Evolutionary conservation across 352 stramenopile species (phyloP), one percentile per base, ranked within the genome.

Genomic region (Phytophthora pseudosyringae): DNA sequence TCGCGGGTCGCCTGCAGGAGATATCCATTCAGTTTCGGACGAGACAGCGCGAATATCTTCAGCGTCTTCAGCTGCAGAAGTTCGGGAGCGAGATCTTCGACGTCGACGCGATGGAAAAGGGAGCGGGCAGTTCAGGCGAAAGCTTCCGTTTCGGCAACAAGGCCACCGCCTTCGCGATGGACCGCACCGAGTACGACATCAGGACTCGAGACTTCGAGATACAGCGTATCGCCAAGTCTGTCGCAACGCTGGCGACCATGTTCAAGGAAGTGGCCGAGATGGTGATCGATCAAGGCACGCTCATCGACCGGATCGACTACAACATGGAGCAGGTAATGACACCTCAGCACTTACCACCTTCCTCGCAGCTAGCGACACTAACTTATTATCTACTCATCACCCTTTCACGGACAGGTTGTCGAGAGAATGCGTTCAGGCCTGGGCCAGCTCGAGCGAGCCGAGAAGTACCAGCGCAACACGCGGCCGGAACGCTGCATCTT

Each of bases 271-370:
- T 94, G 12, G 81, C 86, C 0, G 81, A 86, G 39, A 90, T 94
- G 78, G 86, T 93, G 29, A 93, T 94, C 40, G 83, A 92, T 44
- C 86, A 94, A 59, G 86, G 86, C 25, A 91, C 84, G 18, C 68
- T 94, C 26, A 70, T 94, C n/a, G 86, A 94, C 57, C 78, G 86
- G 5, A 94, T 94, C 55, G 86, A 94, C 70, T 94, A 91, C 76
- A 94, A 94, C 73, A 93, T 94, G 82, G 81, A 91, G 31, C 81
- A 92, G 79, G 85, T 92, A 66, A 45, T 6, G n/a, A 38, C 28
- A 32, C 33, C 18, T 7, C 31, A 35, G 7, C 10, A 35, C 7
- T 35, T 35, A 11, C 21, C 10, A 11, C 31, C 31, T 11, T 35
- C 31, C 31, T 35, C 12, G 12, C 21, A 7, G 10, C 21, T 12